Evolutionary conservation across 1,284 basidiomycete species (phyloP).

Genomic region (Pseudozyma thailandica): DNA sequence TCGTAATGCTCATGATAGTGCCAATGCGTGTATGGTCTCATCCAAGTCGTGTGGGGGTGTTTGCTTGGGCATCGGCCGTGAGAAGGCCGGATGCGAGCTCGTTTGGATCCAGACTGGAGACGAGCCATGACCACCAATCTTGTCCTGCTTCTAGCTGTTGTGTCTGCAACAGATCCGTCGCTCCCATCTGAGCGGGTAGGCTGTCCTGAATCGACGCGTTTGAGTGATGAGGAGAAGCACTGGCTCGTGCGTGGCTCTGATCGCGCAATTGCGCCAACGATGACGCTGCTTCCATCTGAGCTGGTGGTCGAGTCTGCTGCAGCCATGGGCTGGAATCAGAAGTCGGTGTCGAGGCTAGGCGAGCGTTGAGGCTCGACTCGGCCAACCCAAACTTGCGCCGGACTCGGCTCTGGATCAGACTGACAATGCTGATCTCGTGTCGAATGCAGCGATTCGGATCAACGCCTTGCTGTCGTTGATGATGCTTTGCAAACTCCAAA

Average conservation of each 20-base stretch:
- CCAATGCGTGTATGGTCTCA: no score
- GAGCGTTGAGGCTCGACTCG: neutral
- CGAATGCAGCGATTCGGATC: conserved; percentile 29
- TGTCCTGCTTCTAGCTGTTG: conserved; percentile 13
- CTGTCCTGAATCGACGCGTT: no score
- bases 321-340: no score
- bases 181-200: no score
- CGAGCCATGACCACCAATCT: conserved; percentile 36
- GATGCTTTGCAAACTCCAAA: conserved; percentile 3
- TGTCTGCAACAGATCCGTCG: conserved; percentile 5
- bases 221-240: neutral
- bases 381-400: conserved; percentile 11
- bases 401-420: conserved; percentile 17
- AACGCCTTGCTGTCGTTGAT: conserved; percentile 22
- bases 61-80: neutral
- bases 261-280: no score
- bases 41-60: neutral
- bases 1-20: no score
- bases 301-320: no score
- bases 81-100: neutral
- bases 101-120: conserved; percentile 16
- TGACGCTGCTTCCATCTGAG: no score
- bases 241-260: no score
- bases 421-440: conserved; percentile 34
- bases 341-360: no score